A percentile compares a stretch with the other conserved stretches of the same genome.
These are phyloP conservation scores for Mycena metata DNA, from an alignment of 768 basidiomycete species.

Conservation along the genomic window DNA sequence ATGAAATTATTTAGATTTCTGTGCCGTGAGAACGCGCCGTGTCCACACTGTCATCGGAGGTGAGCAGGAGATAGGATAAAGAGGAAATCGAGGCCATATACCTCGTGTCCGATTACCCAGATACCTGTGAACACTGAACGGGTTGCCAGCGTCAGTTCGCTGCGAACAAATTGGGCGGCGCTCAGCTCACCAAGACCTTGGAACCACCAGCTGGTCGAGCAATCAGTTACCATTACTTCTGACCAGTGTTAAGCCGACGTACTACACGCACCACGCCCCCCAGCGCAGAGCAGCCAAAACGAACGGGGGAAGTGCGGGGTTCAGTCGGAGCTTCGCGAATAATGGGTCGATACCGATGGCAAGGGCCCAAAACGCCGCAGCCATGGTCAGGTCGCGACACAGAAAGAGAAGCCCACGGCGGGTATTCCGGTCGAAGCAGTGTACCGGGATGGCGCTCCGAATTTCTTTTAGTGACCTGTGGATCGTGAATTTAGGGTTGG, in stretches of 20 bases:
- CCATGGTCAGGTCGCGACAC: conserved; percentile 61
- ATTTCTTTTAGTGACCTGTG: conserved; percentile 65
- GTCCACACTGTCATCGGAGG: conserved; percentile 59
- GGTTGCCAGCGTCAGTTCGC: no score
- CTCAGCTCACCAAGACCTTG: conserved; percentile 56
- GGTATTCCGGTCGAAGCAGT: conserved; percentile 60
- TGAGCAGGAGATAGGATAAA: neutral
- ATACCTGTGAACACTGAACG: conserved; percentile 62
- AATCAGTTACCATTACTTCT: neutral
- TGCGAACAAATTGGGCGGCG: no score
- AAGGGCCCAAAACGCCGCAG: conserved; percentile 56
- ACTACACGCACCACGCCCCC: conserved; percentile 64
- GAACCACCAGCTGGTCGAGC: conserved; percentile 66
- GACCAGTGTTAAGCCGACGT: conserved; percentile 35
- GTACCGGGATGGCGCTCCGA: conserved; percentile 61
- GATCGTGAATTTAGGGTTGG: neutral
- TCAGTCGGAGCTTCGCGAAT: conserved; percentile 45
- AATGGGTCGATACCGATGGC: conserved; percentile 61
- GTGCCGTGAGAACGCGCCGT: conserved; percentile 67
- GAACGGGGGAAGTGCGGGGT: conserved; percentile 47
- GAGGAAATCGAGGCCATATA: conserved; percentile 33
- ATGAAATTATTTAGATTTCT: conserved; percentile 62
- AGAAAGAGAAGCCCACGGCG: conserved; percentile 56
- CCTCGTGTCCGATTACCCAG: conserved; percentile 74
- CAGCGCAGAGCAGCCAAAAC: conserved; percentile 57